Conservation (phyloP, 2,329 filamentous ascomycete genomes). For the Dendrostoma leiphaemia region DNA sequence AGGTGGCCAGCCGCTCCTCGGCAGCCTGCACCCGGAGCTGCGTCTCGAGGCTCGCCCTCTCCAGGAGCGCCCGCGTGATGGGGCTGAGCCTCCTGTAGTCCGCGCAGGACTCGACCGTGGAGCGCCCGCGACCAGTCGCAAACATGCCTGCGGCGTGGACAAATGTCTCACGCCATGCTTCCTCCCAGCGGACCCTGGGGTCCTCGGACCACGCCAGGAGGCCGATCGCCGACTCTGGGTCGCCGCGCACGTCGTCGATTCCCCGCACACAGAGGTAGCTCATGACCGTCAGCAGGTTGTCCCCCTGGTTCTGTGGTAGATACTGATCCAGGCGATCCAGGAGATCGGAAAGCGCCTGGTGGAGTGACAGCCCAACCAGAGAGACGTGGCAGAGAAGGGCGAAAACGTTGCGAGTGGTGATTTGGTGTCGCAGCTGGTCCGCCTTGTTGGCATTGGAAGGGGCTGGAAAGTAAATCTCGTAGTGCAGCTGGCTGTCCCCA, state of each 20-base stretch:
- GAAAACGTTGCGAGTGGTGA: slow-evolving; percentile 69
- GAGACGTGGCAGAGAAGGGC: slow-evolving; percentile 63
- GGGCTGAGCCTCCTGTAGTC: slow-evolving; percentile 60
- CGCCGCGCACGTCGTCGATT: slow-evolving; percentile 63
- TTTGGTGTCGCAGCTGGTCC: slow-evolving; percentile 55
- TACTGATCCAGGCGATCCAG: slow-evolving; percentile 59
- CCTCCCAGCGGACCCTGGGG: slow-evolving; percentile 60
- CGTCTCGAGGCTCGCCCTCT: slow-evolving; percentile 59
- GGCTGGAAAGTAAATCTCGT: slow-evolving; percentile 63
- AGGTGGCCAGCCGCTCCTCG: slow-evolving; percentile 58
- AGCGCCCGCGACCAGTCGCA: slow-evolving; percentile 26
- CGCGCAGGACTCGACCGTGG: slow-evolving; percentile 42
- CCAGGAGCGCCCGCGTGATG: slow-evolving; percentile 61
- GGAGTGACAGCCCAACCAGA: slow-evolving; percentile 62
- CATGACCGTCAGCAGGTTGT: slow-evolving; percentile 58
- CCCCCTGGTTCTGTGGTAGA: slow-evolving; percentile 49
- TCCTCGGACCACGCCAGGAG: slow-evolving; percentile 66
- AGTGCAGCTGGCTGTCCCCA: slow-evolving; percentile 54
- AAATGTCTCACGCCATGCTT: slow-evolving; percentile 67
- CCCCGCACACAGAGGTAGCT: slow-evolving; percentile 58
- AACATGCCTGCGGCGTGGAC: slow-evolving; percentile 67
- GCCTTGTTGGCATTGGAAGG: slow-evolving; percentile 46
- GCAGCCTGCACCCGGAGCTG: slow-evolving; percentile 61
- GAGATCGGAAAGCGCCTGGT: slow-evolving; percentile 62
- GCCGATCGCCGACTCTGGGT: slow-evolving; percentile 56